A percentile compares a stretch with the other conserved stretches of the same genome.
Evolutionary conservation across 352 stramenopile genomes (phyloP).

Genomic region (Globisporangium paroecandrum): DNA sequence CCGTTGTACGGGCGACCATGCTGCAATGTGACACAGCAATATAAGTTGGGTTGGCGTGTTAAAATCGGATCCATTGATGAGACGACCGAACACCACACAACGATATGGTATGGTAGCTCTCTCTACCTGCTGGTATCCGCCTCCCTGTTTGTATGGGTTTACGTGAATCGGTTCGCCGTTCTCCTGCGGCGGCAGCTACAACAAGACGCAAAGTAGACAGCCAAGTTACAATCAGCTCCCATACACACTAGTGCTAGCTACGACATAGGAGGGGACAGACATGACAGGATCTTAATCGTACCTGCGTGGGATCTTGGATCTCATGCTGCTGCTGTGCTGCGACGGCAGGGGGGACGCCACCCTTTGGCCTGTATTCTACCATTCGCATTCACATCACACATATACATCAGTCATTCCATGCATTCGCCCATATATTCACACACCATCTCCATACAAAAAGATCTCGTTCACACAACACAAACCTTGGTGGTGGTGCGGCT

Average conservation of each 20-base stretch:
- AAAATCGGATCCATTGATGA: not conserved
- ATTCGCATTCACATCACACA: not conserved
- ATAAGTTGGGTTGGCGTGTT: not conserved
- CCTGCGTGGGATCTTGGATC: slow-evolving; percentile 16
- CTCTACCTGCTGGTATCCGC: slow-evolving; percentile 14
- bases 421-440: not conserved
- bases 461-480: slow-evolving; percentile 1
- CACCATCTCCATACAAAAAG: not conserved
- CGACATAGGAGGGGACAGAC: not conserved
- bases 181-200: slow-evolving; percentile 3
- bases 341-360: not conserved
- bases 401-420: not conserved
- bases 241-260: not conserved
- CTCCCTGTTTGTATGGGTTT: slow-evolving; percentile 20
- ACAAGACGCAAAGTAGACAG: not conserved
- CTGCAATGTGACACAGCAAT: slow-evolving; percentile 12
- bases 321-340: slow-evolving; percentile 16
- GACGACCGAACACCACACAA: not conserved
- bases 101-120: not conserved
- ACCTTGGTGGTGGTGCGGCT: slow-evolving; percentile 46
- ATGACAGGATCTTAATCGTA: not conserved
- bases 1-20: slow-evolving; percentile 40
- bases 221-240: not conserved
- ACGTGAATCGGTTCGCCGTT: slow-evolving; percentile 1
- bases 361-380: slow-evolving; percentile 24